Base-by-base conservation (phyloP, 495 filamentous ascomycete species). In the Umbilicaria muhlenbergii region DNA sequence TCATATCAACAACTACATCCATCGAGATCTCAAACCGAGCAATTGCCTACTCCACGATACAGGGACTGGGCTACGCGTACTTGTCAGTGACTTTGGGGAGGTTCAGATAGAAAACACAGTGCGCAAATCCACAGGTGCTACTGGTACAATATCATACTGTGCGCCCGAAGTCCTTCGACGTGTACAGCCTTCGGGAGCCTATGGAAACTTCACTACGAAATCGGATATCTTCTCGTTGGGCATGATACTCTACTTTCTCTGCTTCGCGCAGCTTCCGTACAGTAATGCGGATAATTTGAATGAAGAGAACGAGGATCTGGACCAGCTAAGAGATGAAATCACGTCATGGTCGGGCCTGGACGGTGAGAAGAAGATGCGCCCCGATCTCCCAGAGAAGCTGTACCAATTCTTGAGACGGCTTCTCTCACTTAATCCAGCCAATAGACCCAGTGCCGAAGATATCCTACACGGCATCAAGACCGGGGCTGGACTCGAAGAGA, bases 241-340 rank as follows among this genome's bases (percentile, higher is more conserved):
- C 32, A 94, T 98, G 91, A 95, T 96, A 36, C 73, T 98, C 3
- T 92, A 96, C 59, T 96, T 96, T 51, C 77, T 96, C 63, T 96
- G 92, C 57, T 98, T 96, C 57, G 84, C 83, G 0, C 71, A 83
- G 7, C 73, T 96, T 2, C 91, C 91, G 2, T 98, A 96, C 54
- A 64, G 52, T 18, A 80, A 78, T 54, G 89, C 87, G 31, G 86
- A 95, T 51, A 63, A 77, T 16, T 68, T 93, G 33, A 73, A 93
- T 46, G 91, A 98, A 59, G 92, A 96, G 51, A 74, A 83, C 38
- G 92, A 96, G 54, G 88, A 98, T 46, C 69, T 95, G n/a, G 87
- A 94, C 48, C 66, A 75, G 43, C 75, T 98, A 15, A 77, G 88
- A 36, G 81, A 71, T 7, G 91, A 98, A 58, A 95, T 98, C 42